Base-by-base conservation (phyloP, 441 rosid genomes). In the Adansonia grandidieri region DNA sequence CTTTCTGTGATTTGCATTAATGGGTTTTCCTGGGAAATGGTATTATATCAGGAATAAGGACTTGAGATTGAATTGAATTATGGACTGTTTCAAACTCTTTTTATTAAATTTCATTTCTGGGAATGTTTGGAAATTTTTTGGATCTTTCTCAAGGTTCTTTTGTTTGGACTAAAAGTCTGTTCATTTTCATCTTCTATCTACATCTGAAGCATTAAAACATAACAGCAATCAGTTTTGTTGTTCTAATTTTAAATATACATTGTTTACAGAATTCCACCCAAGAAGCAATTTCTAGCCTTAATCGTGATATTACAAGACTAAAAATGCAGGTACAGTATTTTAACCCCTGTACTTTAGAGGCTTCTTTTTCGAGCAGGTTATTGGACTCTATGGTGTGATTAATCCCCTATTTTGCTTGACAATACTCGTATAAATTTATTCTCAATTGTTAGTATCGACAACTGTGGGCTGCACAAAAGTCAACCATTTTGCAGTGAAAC, bases 211-310 rank as follows among this genome's bases (percentile, higher is more conserved):
- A 75, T 78, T 60, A 58, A 66, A 61, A 66, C 17, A 19, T 71
- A 9, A 76, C 58, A 42, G 40, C 32, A 54, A 57, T 80, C 32
- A 5, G n/a, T 9, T 58, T 20, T 62, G 5, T 75, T 67, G 72
- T 75, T 70, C 75, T 81, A 70, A 81, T 78, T 71, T 68, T 79
- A 65, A 24, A 74, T 82, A 40, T 74, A 76, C 15, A 42, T 48
- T 60, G 69, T 80, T 47, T 86, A 64, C 93, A 94, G 99, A 85
- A 76, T 64, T 80, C 85, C 60, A 82, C 85, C 57, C 68, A 42
- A 68, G 54, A 77, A 67, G 53, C 74, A 19, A 77, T 67, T 67
- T 77, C 74, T 42, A 66, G 45, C 47, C 67, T 68, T 32, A 56
- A 67, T 77, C 74, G 67, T 20, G 79, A 77, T 77, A 42, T 68